Percentiles rank a stretch among this genome's conserved stretches.
Conservation (phyloP, 805 yeast genomes). For the Candida quercuum region DNA sequence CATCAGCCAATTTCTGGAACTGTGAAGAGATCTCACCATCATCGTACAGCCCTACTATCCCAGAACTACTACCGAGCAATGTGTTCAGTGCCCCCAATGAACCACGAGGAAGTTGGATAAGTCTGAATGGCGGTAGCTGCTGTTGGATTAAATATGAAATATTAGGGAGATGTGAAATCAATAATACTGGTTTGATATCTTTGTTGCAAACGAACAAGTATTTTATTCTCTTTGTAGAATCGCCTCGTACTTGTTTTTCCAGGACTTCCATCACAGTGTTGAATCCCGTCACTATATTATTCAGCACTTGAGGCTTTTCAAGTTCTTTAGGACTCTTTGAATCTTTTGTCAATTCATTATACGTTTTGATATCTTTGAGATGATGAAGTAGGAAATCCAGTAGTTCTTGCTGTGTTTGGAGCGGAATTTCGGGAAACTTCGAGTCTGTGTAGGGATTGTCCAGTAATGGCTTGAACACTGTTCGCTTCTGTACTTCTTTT, state of each 20-base stretch:
- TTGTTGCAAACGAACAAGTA: conserved; percentile 55
- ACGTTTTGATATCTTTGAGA: conserved; percentile 28
- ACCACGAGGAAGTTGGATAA: conserved; percentile 56
- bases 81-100: conserved; percentile 16
- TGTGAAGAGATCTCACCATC: conserved; percentile 13
- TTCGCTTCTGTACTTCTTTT: conserved; percentile 43
- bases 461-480: conserved; percentile 58
- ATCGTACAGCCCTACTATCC: conserved; percentile 18
- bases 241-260: conserved; percentile 35
- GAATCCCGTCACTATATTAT: conserved; percentile 41
- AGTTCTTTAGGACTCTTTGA: conserved; percentile 8
- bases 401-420: conserved; percentile 31
- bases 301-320: conserved; percentile 10
- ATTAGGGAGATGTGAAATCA: conserved; percentile 55
- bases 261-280: conserved; percentile 47
- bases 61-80: conserved; percentile 29
- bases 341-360: conserved; percentile 16
- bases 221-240: conserved; percentile 7
- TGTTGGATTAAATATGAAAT: conserved; percentile 38
- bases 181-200: conserved; percentile 45
- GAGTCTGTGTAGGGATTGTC: conserved; percentile 58
- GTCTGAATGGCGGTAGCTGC: conserved; percentile 31
- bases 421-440: conserved; percentile 38
- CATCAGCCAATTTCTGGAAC: conserved; percentile 24
- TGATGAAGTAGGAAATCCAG: conserved; percentile 31